phyloP scores from a whole-genome alignment of 257 asterid genomes.

The Solanum tarapatanum region DNA sequence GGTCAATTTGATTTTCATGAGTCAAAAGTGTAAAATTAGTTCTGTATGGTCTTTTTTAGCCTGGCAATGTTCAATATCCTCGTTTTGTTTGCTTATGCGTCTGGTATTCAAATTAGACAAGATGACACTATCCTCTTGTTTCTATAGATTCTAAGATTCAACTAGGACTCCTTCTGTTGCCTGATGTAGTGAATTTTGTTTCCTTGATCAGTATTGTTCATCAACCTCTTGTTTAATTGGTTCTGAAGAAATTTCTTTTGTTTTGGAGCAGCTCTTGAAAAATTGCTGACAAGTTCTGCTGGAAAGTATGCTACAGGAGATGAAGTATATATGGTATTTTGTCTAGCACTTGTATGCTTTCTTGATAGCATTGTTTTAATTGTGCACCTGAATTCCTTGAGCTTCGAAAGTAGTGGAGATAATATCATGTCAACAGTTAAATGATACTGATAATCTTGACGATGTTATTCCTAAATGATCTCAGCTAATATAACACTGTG shows the following conservation, averaged over 20 bases:
- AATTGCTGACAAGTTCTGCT: constrained; percentile 33
- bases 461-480: background rate
- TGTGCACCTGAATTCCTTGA: background rate
- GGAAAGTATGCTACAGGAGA: constrained; percentile 51
- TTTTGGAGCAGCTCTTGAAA: constrained; percentile 52
- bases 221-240: background rate
- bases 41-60: background rate
- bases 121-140: background rate
- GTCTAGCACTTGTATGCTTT: background rate
- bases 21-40: background rate
- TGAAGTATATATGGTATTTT: constrained; percentile 38
- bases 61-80: background rate
- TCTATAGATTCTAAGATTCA: background rate
- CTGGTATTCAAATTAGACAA: background rate
- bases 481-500: background rate
- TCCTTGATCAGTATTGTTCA: background rate
- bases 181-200: background rate
- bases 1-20: background rate
- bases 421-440: background rate
- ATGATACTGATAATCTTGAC: background rate
- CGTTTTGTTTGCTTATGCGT: background rate
- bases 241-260: background rate
- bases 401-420: background rate
- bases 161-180: background rate
- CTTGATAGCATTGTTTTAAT: background rate